Evolutionary conservation across 1,284 basidiomycete genomes (phyloP).

Genomic region (Melampsora larici-populina): DNA sequence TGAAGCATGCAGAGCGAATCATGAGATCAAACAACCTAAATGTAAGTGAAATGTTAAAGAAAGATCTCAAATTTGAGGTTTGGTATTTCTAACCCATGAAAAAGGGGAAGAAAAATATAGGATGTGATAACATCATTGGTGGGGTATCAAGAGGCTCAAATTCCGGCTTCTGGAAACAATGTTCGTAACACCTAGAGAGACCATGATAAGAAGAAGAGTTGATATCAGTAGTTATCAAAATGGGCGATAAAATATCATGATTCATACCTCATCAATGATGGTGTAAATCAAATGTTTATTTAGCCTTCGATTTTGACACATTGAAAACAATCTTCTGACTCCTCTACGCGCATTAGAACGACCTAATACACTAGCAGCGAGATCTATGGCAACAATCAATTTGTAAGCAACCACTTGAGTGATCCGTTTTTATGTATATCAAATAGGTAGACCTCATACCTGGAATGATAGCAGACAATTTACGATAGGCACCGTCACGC

Average conservation of each 20-base stretch:
- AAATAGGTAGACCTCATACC: constrained; percentile 59
- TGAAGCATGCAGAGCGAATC: too few relatives aligned
- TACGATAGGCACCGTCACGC: constrained; percentile 77
- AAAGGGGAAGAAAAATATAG: not conserved
- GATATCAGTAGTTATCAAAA: too few relatives aligned
- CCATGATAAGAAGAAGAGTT: not conserved
- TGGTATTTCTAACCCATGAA: too few relatives aligned
- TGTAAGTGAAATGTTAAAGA: too few relatives aligned
- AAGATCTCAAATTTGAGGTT: too few relatives aligned
- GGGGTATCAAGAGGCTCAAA: not conserved
- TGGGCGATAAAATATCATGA: not conserved
- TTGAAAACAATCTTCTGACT: constrained; percentile 82
- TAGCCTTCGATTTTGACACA: constrained; percentile 82
- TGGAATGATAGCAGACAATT: constrained; percentile 82
- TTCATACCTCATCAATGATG: constrained; percentile 24
- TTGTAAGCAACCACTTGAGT: not conserved
- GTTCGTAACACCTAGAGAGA: not conserved
- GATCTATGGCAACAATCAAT: constrained; percentile 61
- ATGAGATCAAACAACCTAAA: too few relatives aligned
- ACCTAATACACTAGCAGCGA: constrained; percentile 94
- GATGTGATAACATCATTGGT: too few relatives aligned
- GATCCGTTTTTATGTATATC: not conserved
- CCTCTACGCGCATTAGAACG: constrained; percentile 86
- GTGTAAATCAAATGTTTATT: constrained; percentile 57
- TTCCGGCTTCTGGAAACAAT: not conserved